Base-by-base conservation (phyloP, 129 eudicot genomes). In the Lactuca sativa region DNA sequence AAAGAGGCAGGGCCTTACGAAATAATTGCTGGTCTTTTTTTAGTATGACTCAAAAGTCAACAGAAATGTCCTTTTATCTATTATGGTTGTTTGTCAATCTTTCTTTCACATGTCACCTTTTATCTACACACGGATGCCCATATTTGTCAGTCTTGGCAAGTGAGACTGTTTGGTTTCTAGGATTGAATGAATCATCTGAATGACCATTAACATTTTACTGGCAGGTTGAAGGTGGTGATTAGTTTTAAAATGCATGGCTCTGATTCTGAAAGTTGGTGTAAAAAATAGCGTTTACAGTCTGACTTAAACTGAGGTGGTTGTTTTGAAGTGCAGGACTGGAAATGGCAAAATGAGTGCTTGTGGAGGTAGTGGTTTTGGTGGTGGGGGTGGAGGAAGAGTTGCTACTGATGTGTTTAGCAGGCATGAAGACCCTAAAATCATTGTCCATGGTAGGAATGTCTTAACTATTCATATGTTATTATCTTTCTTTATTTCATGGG, bases 301-400 rank as follows among this genome's bases (percentile, higher is more conserved):
- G 56, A 75, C 74, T 75, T 67, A 52, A 54, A 68, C 69, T 61
- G 62, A 68, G 64, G 44, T 60, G 59, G 55, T 68, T 60, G 64
- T 68, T 59, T 76, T 59, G 75, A 68, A 59, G 63, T 76, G 86
- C 95, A 93, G 98, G 95, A 77, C 72, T 70, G 96, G 98, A 72
- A 69, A 72, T 81, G 96, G 98, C 62, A 72, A 70, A 37, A 82
- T 92, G 51, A 86, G 90, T 89, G 96, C 95, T 55, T 81, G 86
- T 66, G 98, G 96, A 55, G 98, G 96, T 72, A 62, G 67, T 75
- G 96, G 96, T 37, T 93, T 85, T 80, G 96, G 85, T 57, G 98
- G 96, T 67, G 96, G 96, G 14, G 95, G 96, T 25, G 96, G 92
- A 62, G 98, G 96, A 65, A 89, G 98, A 84, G 72, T 89, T 73